These are phyloP conservation scores for Mucor saturninus DNA, from an alignment of 371 early-diverging fungal genomes.

Conservation along the genomic window DNA sequence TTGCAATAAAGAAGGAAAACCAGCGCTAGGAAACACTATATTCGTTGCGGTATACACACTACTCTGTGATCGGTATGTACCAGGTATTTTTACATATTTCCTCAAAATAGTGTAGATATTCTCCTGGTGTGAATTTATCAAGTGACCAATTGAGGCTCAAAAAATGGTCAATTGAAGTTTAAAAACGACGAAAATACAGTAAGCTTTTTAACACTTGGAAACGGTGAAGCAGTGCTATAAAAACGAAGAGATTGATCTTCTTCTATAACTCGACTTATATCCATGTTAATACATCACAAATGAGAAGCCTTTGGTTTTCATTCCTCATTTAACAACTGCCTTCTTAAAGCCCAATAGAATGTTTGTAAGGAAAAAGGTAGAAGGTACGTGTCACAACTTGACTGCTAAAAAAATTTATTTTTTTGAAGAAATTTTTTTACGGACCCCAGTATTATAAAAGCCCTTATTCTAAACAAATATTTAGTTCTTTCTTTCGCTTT, in stretches of 20 bases:
- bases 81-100: conserved; percentile 12
- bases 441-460: background rate
- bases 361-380: too few species aligned
- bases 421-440: background rate
- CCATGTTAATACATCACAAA: too few species aligned
- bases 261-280: too few species aligned
- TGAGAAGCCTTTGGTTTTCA: too few species aligned
- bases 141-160: too few species aligned
- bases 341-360: too few species aligned
- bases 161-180: too few species aligned
- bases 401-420: conserved; percentile 9
- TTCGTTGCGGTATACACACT: conserved; percentile 12
- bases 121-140: background rate
- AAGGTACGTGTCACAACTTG: background rate
- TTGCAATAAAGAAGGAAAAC: conserved; percentile 18
- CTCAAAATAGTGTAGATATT: conserved; percentile 8
- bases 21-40: background rate
- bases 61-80: conserved; percentile 14
- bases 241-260: too few species aligned
- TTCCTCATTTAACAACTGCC: too few species aligned
- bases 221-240: too few species aligned
- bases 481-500: conserved; percentile 5
- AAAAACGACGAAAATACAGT: too few species aligned
- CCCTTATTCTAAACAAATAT: background rate
- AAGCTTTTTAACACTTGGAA: too few species aligned